A percentile compares a stretch with the other conserved stretches of the same genome.
phyloP scores from a whole-genome alignment of 192 early-diverging fungal species.

The Coemansia sp. region DNA sequence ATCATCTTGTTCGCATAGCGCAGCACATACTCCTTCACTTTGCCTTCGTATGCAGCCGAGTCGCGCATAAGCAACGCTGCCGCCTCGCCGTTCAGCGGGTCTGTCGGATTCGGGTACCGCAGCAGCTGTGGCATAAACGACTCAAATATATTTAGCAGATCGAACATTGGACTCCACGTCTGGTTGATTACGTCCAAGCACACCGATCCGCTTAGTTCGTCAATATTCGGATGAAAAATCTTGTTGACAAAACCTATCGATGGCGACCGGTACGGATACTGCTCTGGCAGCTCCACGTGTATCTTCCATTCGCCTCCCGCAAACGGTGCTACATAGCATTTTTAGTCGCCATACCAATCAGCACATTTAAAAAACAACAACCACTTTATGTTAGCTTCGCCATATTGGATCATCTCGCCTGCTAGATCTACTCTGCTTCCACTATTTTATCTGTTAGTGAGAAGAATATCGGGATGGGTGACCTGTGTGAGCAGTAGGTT shows the following conservation, averaged over 20 bases:
- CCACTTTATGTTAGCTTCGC: background rate
- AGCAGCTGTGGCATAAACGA: conserved; percentile 97
- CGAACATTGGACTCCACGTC: conserved; percentile 99
- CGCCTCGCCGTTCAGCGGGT: conserved; percentile 98
- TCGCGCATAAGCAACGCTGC: conserved; percentile 97
- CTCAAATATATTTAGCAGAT: conserved; percentile 99
- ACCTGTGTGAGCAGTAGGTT: too few species aligned
- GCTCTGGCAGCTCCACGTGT: conserved; percentile 97
- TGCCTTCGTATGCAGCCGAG: conserved; percentile 80
- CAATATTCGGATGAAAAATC: conserved; percentile 99
- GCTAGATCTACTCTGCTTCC: too few species aligned
- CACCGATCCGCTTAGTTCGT: conserved; percentile 98
- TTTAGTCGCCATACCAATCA: background rate
- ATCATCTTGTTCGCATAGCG: conserved; percentile 57
- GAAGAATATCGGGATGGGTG: too few species aligned
- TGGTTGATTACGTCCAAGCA: conserved; percentile 99
- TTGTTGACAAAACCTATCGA: conserved; percentile 99
- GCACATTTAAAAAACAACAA: background rate
- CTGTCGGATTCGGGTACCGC: conserved; percentile 98
- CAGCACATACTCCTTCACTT: conserved; percentile 82
- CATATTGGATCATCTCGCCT: too few species aligned
- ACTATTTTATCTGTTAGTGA: too few species aligned
- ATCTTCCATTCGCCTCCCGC: conserved; percentile 94
- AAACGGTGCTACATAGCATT: conserved; percentile 75
- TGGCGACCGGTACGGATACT: conserved; percentile 98